Evolutionary conservation across 345 rosid genomes (phyloP), one percentile per base, ranked within the genome.

Genomic region (Dipteronia sinensis): DNA sequence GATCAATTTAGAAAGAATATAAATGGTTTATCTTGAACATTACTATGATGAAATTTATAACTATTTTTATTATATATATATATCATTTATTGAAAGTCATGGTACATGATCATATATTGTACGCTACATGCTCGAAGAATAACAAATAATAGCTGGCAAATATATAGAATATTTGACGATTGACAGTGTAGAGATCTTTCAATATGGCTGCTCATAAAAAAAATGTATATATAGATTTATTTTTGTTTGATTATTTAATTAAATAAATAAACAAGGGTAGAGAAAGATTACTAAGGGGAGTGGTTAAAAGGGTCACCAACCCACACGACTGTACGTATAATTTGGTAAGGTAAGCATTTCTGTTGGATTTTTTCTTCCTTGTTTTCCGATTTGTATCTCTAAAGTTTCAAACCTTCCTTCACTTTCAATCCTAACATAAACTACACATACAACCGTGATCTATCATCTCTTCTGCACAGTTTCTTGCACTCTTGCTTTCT

Each of bases 231-330:
- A 46, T 46, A 42, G 2, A 38, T 61, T 16, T 38, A 22, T 58
- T 23, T 23, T 19, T 5, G 10, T 59, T 8, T 19, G 12, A 59
- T 19, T 22, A 20, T 19, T 7, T 59, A 59, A 20, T 59, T n/a
- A 59, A 67, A 13, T 51, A 65, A 63, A 67, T 12, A 15, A 64
- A 73, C 15, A 46, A 10, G 38, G 38, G n/a, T 55, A 79, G 59
- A 68, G 17, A 75, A 68, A 77, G 46, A 79, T 66, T 80, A 62
- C 71, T 69, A 23, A 10, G 25, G 4, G 75, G 87, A 81, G 92
- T 87, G 77, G 94, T 88, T 88, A 87, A 88, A 80, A 84, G 51
- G 90, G 76, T 85, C 76, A 90, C 92, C 94, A 90, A 90, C 86
- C 90, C 85, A 17, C 76, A 82, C 67, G 88, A 88, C 89, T 66